Percentiles rank a stretch among this genome's conserved stretches.
Conservation (phyloP, 192 early-diverging fungal species). For the Irineochytrium annulatum region DNA sequence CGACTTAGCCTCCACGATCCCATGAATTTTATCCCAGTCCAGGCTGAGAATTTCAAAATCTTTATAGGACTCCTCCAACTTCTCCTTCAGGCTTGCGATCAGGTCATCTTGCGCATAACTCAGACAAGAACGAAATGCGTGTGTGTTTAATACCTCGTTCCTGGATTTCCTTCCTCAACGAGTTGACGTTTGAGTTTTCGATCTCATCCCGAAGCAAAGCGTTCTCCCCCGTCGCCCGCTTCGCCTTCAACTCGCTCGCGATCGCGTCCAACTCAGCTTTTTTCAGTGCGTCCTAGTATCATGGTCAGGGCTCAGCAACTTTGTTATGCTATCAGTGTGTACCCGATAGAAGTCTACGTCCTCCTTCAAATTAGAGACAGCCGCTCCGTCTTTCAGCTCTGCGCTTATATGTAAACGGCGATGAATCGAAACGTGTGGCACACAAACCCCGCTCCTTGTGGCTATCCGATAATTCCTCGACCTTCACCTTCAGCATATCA, state of each 20-base stretch:
- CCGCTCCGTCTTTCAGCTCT: no score
- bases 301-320: no score
- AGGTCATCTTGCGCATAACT: slow-evolving; percentile 22
- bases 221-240: no score
- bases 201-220: slow-evolving; percentile 21
- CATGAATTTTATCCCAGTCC: slow-evolving; percentile 53
- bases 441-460: slow-evolving; percentile 15
- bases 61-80: slow-evolving; percentile 36
- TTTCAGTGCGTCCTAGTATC: no score
- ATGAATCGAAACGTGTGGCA: background rate
- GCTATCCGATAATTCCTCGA: slow-evolving; percentile 37
- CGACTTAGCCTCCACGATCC: slow-evolving; percentile 15
- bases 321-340: no score
- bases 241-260: no score
- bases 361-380: no score
- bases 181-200: slow-evolving; percentile 27
- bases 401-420: no score
- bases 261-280: no score
- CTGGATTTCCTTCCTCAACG: slow-evolving; percentile 25
- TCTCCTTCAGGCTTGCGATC: slow-evolving; percentile 31
- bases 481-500: slow-evolving; percentile 35
- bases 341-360: no score
- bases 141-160: slow-evolving; percentile 35
- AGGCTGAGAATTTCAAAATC: slow-evolving; percentile 51
- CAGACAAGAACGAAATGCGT: slow-evolving; percentile 4